These are phyloP conservation scores for Clohesyomyces aquaticus DNA, from an alignment of 495 filamentous ascomycete species.

Conservation along the genomic window DNA sequence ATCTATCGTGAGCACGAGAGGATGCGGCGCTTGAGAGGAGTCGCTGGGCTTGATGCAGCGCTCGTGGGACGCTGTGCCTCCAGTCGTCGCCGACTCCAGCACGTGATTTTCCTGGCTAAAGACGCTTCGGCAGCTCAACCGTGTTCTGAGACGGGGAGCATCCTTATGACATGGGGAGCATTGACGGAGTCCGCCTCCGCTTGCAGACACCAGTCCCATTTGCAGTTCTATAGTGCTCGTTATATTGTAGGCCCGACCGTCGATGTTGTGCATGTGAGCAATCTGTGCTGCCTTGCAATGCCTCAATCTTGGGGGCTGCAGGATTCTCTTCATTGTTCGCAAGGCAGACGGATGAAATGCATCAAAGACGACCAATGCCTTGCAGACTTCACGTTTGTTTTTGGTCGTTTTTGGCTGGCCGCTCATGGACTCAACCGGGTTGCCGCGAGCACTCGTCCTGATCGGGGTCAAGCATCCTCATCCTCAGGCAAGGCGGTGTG, in stretches of 20 bases:
- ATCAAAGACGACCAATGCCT: not conserved
- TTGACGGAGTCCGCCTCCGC: constrained; percentile 26
- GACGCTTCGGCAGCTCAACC: not conserved
- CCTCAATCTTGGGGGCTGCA: not conserved
- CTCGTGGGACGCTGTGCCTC: constrained; percentile 6
- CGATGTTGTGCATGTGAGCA: constrained; percentile 7
- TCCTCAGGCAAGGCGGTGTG: no score
- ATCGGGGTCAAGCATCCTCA: no score
- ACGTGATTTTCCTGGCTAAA: constrained; percentile 28
- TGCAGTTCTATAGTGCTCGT: not conserved
- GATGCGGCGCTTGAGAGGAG: constrained; percentile 9
- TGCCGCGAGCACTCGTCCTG: no score
- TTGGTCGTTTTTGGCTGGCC: not conserved
- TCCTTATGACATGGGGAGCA: constrained; percentile 22
- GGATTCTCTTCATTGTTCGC: not conserved
- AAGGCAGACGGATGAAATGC: constrained; percentile 4
- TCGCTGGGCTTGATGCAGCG: constrained; percentile 4
- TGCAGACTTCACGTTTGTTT: not conserved
- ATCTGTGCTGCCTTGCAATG: not conserved
- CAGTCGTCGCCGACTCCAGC: not conserved
- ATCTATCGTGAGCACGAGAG: constrained; percentile 5
- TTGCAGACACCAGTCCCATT: not conserved
- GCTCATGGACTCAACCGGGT: no score
- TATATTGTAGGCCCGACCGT: not conserved
- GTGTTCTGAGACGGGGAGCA: constrained; percentile 4